Percentiles rank a stretch among this genome's conserved stretches.
Evolutionary conservation across 2,329 filamentous ascomycete genomes (phyloP).

Genomic region (Tympanopsis confertula): DNA sequence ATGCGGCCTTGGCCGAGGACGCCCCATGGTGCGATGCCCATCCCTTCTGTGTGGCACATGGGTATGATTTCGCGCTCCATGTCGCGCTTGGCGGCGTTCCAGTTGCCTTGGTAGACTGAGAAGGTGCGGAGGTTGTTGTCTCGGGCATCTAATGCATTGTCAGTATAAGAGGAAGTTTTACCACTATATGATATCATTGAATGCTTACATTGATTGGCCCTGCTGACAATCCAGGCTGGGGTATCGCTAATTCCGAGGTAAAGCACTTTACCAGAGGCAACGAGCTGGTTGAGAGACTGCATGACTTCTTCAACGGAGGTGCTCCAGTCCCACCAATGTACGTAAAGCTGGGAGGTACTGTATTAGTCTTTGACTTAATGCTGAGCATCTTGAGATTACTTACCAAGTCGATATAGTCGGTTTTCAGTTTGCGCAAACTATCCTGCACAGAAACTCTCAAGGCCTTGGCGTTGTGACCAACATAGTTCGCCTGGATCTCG

Average conservation of each 20-base stretch:
- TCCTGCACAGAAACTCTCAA: slow-evolving; percentile 40
- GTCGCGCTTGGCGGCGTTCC: slow-evolving; percentile 51
- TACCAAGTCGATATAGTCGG: slow-evolving; percentile 57
- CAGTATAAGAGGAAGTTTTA: neutral
- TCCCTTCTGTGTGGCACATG: slow-evolving; percentile 50
- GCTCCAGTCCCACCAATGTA: slow-evolving; percentile 61
- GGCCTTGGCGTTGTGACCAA: slow-evolving; percentile 51
- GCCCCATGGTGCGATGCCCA: slow-evolving; percentile 45
- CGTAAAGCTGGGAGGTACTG: slow-evolving; percentile 30
- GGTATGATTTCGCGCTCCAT: slow-evolving; percentile 61
- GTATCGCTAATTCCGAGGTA: slow-evolving; percentile 60
- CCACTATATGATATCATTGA: slow-evolving; percentile 5
- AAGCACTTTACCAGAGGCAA: slow-evolving; percentile 48
- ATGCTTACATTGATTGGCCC: neutral
- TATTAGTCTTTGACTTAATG: slow-evolving; percentile 5
- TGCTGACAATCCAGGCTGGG: slow-evolving; percentile 56
- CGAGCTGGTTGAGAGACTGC: slow-evolving; percentile 53
- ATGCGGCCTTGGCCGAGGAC: slow-evolving; percentile 29
- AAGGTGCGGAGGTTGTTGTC: slow-evolving; percentile 61
- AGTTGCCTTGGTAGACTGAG: slow-evolving; percentile 56
- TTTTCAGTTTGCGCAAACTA: slow-evolving; percentile 50
- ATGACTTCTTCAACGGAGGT: slow-evolving; percentile 56
- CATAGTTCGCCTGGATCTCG: slow-evolving; percentile 36
- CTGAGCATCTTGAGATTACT: slow-evolving; percentile 6
- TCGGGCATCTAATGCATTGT: slow-evolving; percentile 42